Conservation (phyloP, 192 early-diverging fungal species). For the Obelidium mucronatum region DNA sequence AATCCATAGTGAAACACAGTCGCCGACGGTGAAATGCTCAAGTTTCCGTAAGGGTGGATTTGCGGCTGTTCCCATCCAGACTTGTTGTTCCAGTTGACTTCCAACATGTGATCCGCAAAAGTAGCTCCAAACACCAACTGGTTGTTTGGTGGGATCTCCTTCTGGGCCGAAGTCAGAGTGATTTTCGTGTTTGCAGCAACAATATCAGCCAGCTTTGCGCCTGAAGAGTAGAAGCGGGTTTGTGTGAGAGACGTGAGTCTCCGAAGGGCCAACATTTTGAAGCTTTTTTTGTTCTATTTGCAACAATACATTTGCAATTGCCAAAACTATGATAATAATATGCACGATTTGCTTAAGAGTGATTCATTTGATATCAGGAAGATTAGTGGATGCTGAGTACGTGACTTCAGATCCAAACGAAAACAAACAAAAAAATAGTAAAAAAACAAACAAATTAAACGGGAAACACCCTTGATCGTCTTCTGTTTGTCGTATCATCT, state of each 20-base stretch:
- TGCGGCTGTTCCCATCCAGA: constrained; percentile 82
- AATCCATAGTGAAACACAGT: constrained; percentile 95
- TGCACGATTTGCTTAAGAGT: too few species aligned
- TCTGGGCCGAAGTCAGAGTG: constrained; percentile 38
- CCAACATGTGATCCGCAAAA: constrained; percentile 97
- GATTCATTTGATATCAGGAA: too few species aligned
- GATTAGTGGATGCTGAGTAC: too few species aligned
- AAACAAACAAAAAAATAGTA: too few species aligned
- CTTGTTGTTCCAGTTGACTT: constrained; percentile 77
- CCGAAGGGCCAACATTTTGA: constrained; percentile 2
- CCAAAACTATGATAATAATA: too few species aligned
- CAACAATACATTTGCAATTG: too few species aligned
- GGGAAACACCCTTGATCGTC: too few species aligned
- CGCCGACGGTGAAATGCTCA: constrained; percentile 81
- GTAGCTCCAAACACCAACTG: constrained; percentile 86
- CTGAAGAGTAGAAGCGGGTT: neutral
- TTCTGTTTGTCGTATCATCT: too few species aligned
- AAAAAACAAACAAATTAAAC: too few species aligned
- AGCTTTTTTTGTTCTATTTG: too few species aligned
- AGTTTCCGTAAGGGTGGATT: constrained; percentile 85
- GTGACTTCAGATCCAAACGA: too few species aligned
- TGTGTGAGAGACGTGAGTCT: neutral
- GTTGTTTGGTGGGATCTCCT: constrained; percentile 52
- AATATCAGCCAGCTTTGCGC: constrained; percentile 16
- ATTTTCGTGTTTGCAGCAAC: neutral